Evolutionary conservation across 2,329 filamentous ascomycete species (phyloP), one percentile per base, ranked within the genome.

Genomic region (Fonsecaea pugnacius): DNA sequence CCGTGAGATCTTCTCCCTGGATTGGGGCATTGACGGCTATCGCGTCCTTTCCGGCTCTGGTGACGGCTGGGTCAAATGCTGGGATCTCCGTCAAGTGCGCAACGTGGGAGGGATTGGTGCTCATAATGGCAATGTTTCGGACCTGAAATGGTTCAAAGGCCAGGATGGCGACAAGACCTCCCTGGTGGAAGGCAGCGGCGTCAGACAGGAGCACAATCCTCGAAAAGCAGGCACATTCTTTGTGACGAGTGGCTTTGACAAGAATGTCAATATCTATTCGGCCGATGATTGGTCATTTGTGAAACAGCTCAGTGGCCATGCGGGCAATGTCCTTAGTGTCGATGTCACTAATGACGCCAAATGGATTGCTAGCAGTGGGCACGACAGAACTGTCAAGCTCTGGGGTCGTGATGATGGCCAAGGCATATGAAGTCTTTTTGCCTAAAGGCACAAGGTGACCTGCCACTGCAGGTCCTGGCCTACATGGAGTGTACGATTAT

Each of bases 41-140:
- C 87, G 95, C n/a, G 87, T 98, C 8, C 82, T 98, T n/a, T 92
- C 92, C 0, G 93, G 92, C 1, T 96, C 92, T 14, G 92, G 89
- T 1, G 95, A 99, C 74, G 94, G 94, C 18, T 98, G 95, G 86
- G 88, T 96, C 73, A 98, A 97, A 77, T 97, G 94, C 78, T 99
- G 95, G 95, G 95, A 99, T 74, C 84, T 99, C 58, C 88, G 95
- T 52, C 94, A 95, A 72, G 93, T 98, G 55, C 86, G 90, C 71
- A 88, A 89, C 68, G 89, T 87, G 0, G 94, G 91, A 12, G 91
- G 90, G 18, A 90, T 99, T 27, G 95, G 94, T 55, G 94, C 95
- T 6, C 95, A 99, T 76, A 89, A 87, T 56, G 94, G 92, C 69
- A 90, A 95, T 36, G 93, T 99, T 7, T 95, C 92, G 1, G 95